Evolutionary conservation across 2,329 filamentous ascomycete genomes (phyloP).

Genomic region (Didymella sp.): DNA sequence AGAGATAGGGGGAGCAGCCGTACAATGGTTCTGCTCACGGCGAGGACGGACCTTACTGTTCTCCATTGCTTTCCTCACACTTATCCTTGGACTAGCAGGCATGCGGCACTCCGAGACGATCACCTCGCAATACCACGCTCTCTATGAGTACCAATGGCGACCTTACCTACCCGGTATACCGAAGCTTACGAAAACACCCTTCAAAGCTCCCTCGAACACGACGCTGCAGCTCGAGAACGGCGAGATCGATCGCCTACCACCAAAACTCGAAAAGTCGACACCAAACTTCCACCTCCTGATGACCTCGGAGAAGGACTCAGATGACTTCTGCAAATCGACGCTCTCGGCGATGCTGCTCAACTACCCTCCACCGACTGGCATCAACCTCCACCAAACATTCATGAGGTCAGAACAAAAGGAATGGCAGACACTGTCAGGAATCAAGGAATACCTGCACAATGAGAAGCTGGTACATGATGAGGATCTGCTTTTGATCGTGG

Average conservation of each 20-base stretch:
- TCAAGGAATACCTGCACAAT: conserved; percentile 58
- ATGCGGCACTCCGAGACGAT: conserved; percentile 29
- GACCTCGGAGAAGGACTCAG: conserved; percentile 56
- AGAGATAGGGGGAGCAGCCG: conserved; percentile 35
- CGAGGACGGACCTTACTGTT: conserved; percentile 40
- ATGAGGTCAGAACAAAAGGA: conserved; percentile 44
- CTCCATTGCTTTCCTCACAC: conserved; percentile 26
- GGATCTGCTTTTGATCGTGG: conserved; percentile 69
- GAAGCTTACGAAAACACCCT: conserved; percentile 34
- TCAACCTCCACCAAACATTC: conserved; percentile 53
- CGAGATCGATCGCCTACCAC: conserved; percentile 35
- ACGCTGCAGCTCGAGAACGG: conserved; percentile 47
- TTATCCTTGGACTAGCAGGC: conserved; percentile 27
- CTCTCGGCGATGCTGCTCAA: conserved; percentile 65
- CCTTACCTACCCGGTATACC: conserved; percentile 35
- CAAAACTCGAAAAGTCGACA: conserved; percentile 41
- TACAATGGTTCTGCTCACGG: conserved; percentile 40
- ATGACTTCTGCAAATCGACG: conserved; percentile 64
- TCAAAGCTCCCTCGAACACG: conserved; percentile 43
- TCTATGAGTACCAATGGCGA: conserved; percentile 44
- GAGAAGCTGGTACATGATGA: conserved; percentile 59
- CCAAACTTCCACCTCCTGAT: conserved; percentile 63
- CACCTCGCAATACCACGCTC: conserved; percentile 34
- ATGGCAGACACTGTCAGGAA: conserved; percentile 55
- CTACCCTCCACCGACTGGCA: conserved; percentile 64